These are phyloP conservation scores for Metroxylon sagu DNA, from an alignment of 176 grass and related monocot genomes.

Conservation along the genomic window DNA sequence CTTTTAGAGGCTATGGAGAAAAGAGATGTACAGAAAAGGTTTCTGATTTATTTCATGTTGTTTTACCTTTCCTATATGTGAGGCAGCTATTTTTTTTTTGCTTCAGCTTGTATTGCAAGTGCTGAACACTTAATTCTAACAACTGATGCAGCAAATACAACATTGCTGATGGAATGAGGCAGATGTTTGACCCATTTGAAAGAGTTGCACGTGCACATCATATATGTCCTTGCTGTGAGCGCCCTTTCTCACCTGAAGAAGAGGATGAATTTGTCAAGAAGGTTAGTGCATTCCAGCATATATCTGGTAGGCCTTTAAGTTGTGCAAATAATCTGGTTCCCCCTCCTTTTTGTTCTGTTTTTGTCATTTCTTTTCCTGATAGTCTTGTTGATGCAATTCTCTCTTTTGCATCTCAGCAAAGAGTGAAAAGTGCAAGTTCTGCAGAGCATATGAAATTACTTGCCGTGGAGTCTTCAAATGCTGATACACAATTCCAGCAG, in stretches of 20 bases:
- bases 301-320: too few species aligned
- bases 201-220: slow-evolving; percentile 64
- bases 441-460: slow-evolving; percentile 55
- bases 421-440: slow-evolving; percentile 51
- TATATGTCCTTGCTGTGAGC: slow-evolving; percentile 83
- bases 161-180: slow-evolving; percentile 60
- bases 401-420: slow-evolving; percentile 59
- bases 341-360: too few species aligned
- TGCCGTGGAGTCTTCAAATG: slow-evolving; percentile 47
- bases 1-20: slow-evolving; percentile 67
- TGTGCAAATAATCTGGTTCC: too few species aligned
- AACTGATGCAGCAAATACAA: slow-evolving; percentile 45
- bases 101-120: slow-evolving; percentile 3
- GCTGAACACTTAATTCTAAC: not conserved
- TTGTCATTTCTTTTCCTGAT: too few species aligned
- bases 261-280: slow-evolving; percentile 81
- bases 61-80: too few species aligned
- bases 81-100: too few species aligned
- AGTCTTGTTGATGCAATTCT: slow-evolving; percentile 18
- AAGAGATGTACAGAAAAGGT: slow-evolving; percentile 86
- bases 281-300: slow-evolving; percentile 22
- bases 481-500: slow-evolving; percentile 65
- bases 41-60: not conserved
- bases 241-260: slow-evolving; percentile 78
- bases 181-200: slow-evolving; percentile 87